Conservation (phyloP, 345 rosid species). For the Rhizophora apiculata region DNA sequence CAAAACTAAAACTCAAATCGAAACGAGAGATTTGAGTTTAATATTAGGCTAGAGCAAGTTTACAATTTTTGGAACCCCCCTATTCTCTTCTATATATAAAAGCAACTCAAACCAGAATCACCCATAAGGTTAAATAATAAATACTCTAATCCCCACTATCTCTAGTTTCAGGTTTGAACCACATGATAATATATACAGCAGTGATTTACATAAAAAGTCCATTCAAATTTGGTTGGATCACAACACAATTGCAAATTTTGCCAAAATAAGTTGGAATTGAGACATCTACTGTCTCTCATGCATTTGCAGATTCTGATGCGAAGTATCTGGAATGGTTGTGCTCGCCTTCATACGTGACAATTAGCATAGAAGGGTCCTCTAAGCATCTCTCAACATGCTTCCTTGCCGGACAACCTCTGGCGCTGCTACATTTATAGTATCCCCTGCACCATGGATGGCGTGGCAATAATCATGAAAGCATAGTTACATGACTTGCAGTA, state of each 20-base stretch:
- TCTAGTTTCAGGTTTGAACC: constrained; percentile 8
- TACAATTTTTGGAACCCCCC: neutral
- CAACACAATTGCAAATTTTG: neutral
- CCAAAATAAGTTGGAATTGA: neutral
- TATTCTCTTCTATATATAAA: neutral
- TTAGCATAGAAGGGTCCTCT: constrained; percentile 73
- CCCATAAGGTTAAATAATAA: neutral
- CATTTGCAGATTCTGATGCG: constrained; percentile 50
- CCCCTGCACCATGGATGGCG: constrained; percentile 44
- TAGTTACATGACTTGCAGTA: neutral
- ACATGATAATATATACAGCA: constrained; percentile 10
- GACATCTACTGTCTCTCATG: constrained; percentile 28
- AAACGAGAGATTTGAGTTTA: neutral
- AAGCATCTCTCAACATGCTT: constrained; percentile 81
- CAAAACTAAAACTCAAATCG: neutral
- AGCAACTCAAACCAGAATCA: constrained; percentile 13
- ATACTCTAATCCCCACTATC: neutral
- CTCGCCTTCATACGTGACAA: constrained; percentile 76
- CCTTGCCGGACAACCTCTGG: constrained; percentile 87
- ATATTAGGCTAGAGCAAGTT: constrained; percentile 7
- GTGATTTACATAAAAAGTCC: constrained; percentile 9
- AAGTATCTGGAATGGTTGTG: constrained; percentile 64
- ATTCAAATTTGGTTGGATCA: neutral
- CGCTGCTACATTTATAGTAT: constrained; percentile 78
- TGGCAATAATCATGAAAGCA: neutral